phyloP scores from a whole-genome alignment of 352 stramenopile genomes.

The Globisporangium canariense region DNA sequence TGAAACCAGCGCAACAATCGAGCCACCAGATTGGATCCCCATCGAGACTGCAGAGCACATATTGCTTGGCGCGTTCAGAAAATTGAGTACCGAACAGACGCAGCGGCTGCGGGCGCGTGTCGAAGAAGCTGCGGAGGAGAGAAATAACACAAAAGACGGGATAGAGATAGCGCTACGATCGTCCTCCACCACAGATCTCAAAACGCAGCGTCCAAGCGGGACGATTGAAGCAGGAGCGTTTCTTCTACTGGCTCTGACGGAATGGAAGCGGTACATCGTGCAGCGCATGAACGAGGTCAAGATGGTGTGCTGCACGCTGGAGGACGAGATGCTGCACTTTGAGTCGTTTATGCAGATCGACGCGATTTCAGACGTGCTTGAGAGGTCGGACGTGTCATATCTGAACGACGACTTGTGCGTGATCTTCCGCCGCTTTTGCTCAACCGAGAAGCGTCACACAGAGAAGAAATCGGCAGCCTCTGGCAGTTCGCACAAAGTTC shows the following conservation, averaged over 20 bases:
- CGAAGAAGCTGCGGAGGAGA: constrained; percentile 21
- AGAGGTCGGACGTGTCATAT: constrained; percentile 43
- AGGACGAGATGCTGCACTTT: constrained; percentile 56
- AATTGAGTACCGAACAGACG: constrained; percentile 46
- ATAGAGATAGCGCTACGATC: neutral
- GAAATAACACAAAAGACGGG: neutral
- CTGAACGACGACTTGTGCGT: constrained; percentile 59
- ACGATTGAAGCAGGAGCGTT: constrained; percentile 47
- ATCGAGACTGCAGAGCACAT: constrained; percentile 39
- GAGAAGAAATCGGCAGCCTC: constrained; percentile 2
- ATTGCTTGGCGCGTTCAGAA: constrained; percentile 44
- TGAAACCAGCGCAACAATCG: neutral
- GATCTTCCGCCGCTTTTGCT: constrained; percentile 56
- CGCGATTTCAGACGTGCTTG: constrained; percentile 39
- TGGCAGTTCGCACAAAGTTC: neutral
- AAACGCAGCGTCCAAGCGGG: constrained; percentile 13
- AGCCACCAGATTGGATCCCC: constrained; percentile 31
- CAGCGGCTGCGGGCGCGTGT: constrained; percentile 35
- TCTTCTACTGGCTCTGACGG: constrained; percentile 50
- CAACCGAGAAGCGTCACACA: constrained; percentile 34
- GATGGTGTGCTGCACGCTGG: constrained; percentile 49
- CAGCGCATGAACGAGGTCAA: constrained; percentile 68
- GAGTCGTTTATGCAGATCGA: constrained; percentile 53
- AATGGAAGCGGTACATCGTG: constrained; percentile 73
- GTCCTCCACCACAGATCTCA: neutral